phyloP scores from a whole-genome alignment of 2,329 filamentous ascomycete genomes.

The Aureobasidium sp. region DNA sequence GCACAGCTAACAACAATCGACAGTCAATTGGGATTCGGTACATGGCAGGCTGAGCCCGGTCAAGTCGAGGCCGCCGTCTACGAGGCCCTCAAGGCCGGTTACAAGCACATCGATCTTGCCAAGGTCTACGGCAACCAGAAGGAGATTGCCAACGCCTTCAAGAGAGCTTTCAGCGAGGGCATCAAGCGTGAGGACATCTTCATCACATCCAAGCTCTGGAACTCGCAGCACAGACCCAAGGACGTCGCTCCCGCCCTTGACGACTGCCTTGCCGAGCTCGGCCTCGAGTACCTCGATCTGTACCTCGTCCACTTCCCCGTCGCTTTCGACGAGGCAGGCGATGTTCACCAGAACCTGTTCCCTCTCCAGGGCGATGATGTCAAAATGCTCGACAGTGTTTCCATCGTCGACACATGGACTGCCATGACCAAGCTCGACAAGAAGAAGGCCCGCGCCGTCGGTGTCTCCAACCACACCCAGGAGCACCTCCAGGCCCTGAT shows the following conservation, averaged over 20 bases:
- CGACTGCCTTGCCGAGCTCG: slow-evolving; percentile 51
- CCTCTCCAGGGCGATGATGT: slow-evolving; percentile 52
- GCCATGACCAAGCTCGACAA: slow-evolving; percentile 48
- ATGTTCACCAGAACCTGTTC: slow-evolving; percentile 43
- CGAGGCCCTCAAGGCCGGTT: slow-evolving; percentile 28
- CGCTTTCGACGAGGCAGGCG: slow-evolving; percentile 5
- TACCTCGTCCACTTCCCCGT: slow-evolving; percentile 55
- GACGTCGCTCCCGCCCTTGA: slow-evolving; percentile 54
- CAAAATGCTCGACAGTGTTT: slow-evolving; percentile 64
- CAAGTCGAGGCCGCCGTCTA: slow-evolving; percentile 65
- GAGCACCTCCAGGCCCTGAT: slow-evolving; percentile 67
- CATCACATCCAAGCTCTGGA: slow-evolving; percentile 77
- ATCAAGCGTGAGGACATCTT: slow-evolving; percentile 60
- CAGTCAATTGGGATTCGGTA: slow-evolving; percentile 56
- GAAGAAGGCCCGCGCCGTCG: slow-evolving; percentile 36
- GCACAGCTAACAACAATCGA: neutral
- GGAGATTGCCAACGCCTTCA: slow-evolving; percentile 64
- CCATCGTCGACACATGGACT: slow-evolving; percentile 69
- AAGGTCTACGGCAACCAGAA: slow-evolving; percentile 71
- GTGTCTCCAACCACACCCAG: slow-evolving; percentile 80
- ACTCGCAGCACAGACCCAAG: slow-evolving; percentile 59
- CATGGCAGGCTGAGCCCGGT: slow-evolving; percentile 65
- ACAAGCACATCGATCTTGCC: slow-evolving; percentile 46
- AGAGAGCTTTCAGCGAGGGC: slow-evolving; percentile 59
- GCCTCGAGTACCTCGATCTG: slow-evolving; percentile 58